Base-by-base conservation (phyloP, 148 eudicot species). In the Persicaria tinctoria region DNA sequence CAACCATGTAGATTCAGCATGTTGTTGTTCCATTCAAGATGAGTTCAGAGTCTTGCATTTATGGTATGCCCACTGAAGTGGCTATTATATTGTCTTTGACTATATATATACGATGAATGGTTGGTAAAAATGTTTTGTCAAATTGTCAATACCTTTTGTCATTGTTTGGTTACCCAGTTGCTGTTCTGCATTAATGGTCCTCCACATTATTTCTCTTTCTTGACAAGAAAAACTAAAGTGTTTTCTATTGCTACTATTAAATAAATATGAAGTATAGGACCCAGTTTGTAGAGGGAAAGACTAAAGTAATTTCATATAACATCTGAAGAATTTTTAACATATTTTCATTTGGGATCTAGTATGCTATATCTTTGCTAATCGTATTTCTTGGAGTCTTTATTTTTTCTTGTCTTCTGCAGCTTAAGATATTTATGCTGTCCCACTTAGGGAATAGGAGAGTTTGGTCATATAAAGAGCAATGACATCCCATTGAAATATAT, bases 371-470 rank as follows among this genome's bases (percentile, higher is more conserved):
- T 59, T 59, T 12, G 3, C 5, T 3, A 13, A 51, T 51, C 55
- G 14, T 51, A 51, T 51, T 51, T 51, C 13, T 32, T 32, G 41
- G 41, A 16, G 5, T 55, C 60, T 55, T 54, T 16, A 20, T 59
- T 59, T 59, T 59, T 59, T 59, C 66, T 59, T 59, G 66, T 59
- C 38, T 23, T 59, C 4, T 59, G 66, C 66, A 23, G 66, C 66
- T 59, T 59, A 38, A 59, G 38, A 59, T 17, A 59, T 16, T 55
- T 55, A 55, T 59, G 38, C 11, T 59, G 66, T 20, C 18, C 60
- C 60, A n/a, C 60, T 55, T n/a, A 20, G 8, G 60, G 60, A 55
- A 55, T 23, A 55, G 20, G 60, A 56, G 23, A 8, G 20, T 59
- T 59, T 18, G 66, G 66, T 59, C 23, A 16, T 16, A 55, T 16